Evolutionary conservation across 2,329 filamentous ascomycete genomes (phyloP), one percentile per base, ranked within the genome.

Genomic region (Colletotrichum acutatum): DNA sequence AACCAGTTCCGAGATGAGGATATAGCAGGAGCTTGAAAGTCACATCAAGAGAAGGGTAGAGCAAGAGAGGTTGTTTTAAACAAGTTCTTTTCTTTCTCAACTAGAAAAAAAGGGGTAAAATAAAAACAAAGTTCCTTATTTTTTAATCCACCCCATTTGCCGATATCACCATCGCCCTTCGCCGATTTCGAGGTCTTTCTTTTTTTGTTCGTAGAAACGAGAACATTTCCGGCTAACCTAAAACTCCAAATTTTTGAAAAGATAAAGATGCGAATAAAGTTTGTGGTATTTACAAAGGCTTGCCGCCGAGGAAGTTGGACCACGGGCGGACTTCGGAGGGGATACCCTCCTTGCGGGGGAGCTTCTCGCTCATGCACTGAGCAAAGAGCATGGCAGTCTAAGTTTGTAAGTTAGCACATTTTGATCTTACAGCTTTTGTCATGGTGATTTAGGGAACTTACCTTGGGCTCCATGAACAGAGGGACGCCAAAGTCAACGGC

Each of bases 401-500:
- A n/a, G 76, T 30, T 19, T 14, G 56, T 56, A 8, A 12, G 75
- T 86, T 79, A 85, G 82, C 76, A n/a, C n/a, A n/a, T n/a, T n/a
- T n/a, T n/a, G n/a, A n/a, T n/a, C n/a, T n/a, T n/a, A n/a, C n/a
- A n/a, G n/a, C n/a, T n/a, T 14, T 19, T 22, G 46, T 30, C 60
- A 24, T 24, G 46, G 46, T 52, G 58, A 30, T 26, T 9, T 11
- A 58, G 74, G 64, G 66, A 63, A 37, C 32, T 71, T 87, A 97
- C 95, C 92, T 97, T 96, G 67, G 95, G 95, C 87, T 98, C 96
- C 95, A 98, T 98, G 84, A 99, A 98, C 69, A 99, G 88, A 61
- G 97, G 97, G 37, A 98, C 95, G 78, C 96, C 96, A 83, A 99
- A 99, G 86, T 99, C 97, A 69, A 99, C 97, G 32, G 97, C 97